These are phyloP conservation scores for Syzygium grande DNA, from an alignment of 345 rosid species.

Conservation along the genomic window DNA sequence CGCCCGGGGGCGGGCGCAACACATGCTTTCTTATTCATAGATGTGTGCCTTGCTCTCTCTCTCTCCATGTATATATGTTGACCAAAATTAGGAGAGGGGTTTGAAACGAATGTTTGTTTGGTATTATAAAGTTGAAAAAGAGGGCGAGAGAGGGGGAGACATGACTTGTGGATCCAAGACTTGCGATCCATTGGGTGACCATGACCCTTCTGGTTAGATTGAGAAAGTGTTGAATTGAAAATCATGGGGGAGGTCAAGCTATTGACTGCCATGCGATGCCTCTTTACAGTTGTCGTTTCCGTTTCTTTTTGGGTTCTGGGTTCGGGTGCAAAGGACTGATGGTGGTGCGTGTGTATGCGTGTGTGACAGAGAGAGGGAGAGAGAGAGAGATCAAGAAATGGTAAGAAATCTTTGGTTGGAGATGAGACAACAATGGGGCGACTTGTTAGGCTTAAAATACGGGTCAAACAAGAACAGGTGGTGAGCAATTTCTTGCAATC, in stretches of 20 bases:
- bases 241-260: not conserved
- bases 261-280: slow-evolving; percentile 3
- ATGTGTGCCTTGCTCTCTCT: not conserved
- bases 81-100: slow-evolving; percentile 3
- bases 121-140: slow-evolving; percentile 17
- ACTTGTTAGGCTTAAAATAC: slow-evolving; percentile 42
- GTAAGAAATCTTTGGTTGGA: not conserved
- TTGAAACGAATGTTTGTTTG: slow-evolving; percentile 41
- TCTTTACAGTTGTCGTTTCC: slow-evolving; percentile 1
- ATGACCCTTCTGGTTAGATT: not conserved
- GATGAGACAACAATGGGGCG: slow-evolving; percentile 54
- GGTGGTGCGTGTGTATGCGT: not conserved
- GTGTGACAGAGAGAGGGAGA: not conserved
- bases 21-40: not conserved
- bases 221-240: not conserved
- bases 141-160: not conserved
- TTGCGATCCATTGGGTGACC: slow-evolving; percentile 1
- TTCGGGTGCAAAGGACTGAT: not conserved
- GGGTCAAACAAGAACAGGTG: slow-evolving; percentile 80
- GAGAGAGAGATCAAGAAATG: not conserved
- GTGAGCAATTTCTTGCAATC: slow-evolving; percentile 36
- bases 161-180: slow-evolving; percentile 1
- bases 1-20: not conserved
- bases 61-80: slow-evolving; percentile 1
- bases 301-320: slow-evolving; percentile 9